phyloP scores from a whole-genome alignment of 345 rosid species.

The Lumnitzera littorea region DNA sequence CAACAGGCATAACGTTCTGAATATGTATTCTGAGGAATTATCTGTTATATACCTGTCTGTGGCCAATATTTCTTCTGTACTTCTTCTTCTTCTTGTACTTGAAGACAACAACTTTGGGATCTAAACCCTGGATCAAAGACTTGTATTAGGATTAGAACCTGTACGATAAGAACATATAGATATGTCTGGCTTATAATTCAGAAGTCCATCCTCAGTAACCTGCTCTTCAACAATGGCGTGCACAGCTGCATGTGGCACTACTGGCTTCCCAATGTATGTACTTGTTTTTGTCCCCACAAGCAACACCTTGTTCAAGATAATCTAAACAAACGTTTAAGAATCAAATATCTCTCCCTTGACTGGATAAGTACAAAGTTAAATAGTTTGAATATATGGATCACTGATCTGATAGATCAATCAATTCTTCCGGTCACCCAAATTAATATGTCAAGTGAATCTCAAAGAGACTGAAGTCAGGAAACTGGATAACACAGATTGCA shows the following conservation, averaged over 20 bases:
- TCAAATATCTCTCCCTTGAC: neutral
- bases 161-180: too few species aligned
- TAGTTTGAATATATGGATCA: too few species aligned
- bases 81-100: conserved; percentile 94
- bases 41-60: conserved; percentile 61
- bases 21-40: neutral
- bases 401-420: too few species aligned
- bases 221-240: conserved; percentile 96
- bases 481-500: too few species aligned
- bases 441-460: too few species aligned
- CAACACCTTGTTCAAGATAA: conserved; percentile 78
- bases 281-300: conserved; percentile 89
- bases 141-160: too few species aligned
- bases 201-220: conserved; percentile 22
- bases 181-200: too few species aligned
- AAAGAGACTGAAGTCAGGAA: too few species aligned
- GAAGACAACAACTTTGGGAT: conserved; percentile 78
- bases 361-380: too few species aligned
- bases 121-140: conserved; percentile 50
- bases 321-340: conserved; percentile 32
- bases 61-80: conserved; percentile 94
- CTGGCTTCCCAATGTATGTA: conserved; percentile 82
- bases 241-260: conserved; percentile 88
- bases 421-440: too few species aligned
- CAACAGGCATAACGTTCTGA: too few species aligned